Base-by-base conservation (phyloP, 2,329 filamentous ascomycete genomes). In the Epichloe typhina region DNA sequence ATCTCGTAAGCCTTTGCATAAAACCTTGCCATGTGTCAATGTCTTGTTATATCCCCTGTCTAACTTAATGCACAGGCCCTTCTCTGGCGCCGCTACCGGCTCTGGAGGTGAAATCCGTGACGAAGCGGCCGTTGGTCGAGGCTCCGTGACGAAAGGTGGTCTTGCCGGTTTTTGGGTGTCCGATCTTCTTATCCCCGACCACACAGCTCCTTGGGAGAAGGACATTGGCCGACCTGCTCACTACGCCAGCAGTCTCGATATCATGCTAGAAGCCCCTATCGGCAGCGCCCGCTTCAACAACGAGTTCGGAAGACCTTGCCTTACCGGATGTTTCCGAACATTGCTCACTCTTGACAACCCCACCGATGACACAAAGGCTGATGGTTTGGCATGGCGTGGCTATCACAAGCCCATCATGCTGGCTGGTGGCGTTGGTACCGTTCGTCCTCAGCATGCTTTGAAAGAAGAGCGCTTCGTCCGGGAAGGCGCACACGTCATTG, bases 321-420 rank as follows among this genome's bases (percentile, higher is more conserved):
- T 94, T 12, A 79, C 84, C 3, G 93, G 93, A 21, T 91, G 89
- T 63, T 98, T 98, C 74, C 79, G 91, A 54, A 98, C 93, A 1
- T 76, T 98, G 38, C 80, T 94, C 33, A 86, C 83, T 1, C 59
- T 55, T 5, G 55, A 54, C 2, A 41, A 53, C 15, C 17, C 55
- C 4, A 45, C 21, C 13, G 44, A 49, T 2, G 48, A 41, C 6
- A 44, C 50, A 21, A 58, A 64, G 36, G 79, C 78, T 40, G 69
- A 69, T 39, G 66, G 69, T 38, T 71, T 74, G 46, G 64, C 65
- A 3, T 78, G 88, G 62, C 79, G 91, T 58, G 93, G 93, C 23
- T 98, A 95, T 65, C 93, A 97, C 70, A 98, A 98, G 72, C 93
- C 93, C 9, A 96, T 95, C 66, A 95, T 96, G 88, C 88, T 98